Evolutionary conservation across 1,139 yeast species (phyloP).

Genomic region (Sugiyamaella japonica): DNA sequence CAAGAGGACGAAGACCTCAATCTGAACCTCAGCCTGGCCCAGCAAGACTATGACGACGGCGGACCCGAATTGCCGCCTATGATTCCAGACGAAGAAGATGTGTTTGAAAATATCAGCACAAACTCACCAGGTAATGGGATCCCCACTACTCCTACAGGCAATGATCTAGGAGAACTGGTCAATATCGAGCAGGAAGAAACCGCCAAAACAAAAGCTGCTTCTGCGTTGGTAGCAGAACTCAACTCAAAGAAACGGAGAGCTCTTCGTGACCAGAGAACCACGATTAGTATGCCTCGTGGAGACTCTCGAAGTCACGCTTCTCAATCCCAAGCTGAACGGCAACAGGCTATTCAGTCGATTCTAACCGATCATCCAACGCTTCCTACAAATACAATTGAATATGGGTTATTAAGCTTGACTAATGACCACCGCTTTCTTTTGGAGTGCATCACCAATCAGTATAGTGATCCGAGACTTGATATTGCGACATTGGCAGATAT

Average conservation of each 20-base stretch:
- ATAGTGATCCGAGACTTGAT: slow-evolving; percentile 28
- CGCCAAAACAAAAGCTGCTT: slow-evolving; percentile 19
- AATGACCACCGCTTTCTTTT: slow-evolving; percentile 18
- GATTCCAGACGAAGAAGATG: slow-evolving; percentile 26
- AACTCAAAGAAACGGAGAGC: slow-evolving; percentile 12
- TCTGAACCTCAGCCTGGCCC: slow-evolving; percentile 19
- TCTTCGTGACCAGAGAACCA: slow-evolving; percentile 7
- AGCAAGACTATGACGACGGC: slow-evolving; percentile 2
- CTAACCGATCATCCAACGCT: slow-evolving; percentile 22
- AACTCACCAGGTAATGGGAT: slow-evolving; percentile 12
- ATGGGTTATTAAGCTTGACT: slow-evolving; percentile 22
- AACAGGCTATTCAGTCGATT: slow-evolving; percentile 18
- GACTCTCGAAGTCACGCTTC: slow-evolving; percentile 13
- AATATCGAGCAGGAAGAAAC: slow-evolving; percentile 21
- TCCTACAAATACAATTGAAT: slow-evolving; percentile 24
- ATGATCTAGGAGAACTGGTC: slow-evolving; percentile 20
- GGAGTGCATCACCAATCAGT: slow-evolving; percentile 20
- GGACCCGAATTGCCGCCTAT: slow-evolving; percentile 8
- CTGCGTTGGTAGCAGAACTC: slow-evolving; percentile 14
- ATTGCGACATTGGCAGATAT: slow-evolving; percentile 29
- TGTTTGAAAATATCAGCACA: slow-evolving; percentile 8
- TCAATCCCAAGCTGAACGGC: slow-evolving; percentile 15
- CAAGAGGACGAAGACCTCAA: slow-evolving; percentile 7
- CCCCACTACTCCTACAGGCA: slow-evolving; percentile 18
- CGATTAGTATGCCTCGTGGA: slow-evolving; percentile 6